Base-by-base conservation (phyloP, 208 protist genomes). In the Acanthamoeba divionensis region DNA sequence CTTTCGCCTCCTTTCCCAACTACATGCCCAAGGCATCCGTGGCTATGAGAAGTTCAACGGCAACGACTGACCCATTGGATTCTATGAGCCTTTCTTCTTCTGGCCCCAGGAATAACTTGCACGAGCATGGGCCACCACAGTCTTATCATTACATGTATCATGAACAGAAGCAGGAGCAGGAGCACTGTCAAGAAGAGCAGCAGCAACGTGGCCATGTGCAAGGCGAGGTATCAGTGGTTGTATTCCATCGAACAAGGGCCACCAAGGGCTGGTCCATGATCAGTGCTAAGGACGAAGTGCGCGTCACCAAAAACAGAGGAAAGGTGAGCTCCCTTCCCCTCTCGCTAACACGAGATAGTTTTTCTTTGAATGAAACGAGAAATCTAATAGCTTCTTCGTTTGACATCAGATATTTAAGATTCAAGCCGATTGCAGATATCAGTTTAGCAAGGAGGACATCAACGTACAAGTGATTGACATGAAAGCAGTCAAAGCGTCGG, bases 401-500 rank as follows among this genome's bases (percentile, higher is more conserved):
- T 75, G 66, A 66, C 29, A 66, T 31, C 2, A 80, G 69, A 48
- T 80, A 6, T 21, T 80, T 24, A 80, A 80, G 13, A 10, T 80
- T 21, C n/a, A 48, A 48, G 69, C 41, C 41, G 69, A 80, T 41
- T 80, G 69, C 24, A 80, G 57, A 48, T 80, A 48, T 48, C 24
- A 5, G 38, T 80, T 80, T 31, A 31, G 26, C 69, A 80, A 80
- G 44, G 69, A 80, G 12, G 69, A 80, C 69, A 80, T 80, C 45
- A 48, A 80, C 1, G 69, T 80, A 48, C 47, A 80, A 15, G 15
- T 80, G 69, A 13, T 80, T 26, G 69, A 80, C 69, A 41, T 80
- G 21, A 80, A 80, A 48, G 69, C 69, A 10, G 69, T 80, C 47
- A 21, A 48, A 5, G n/a, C n/a, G n/a, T 9, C 0, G 7, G 69